phyloP scores from a whole-genome alignment of 2,329 filamentous ascomycete species.

The Talaromyces sp. region DNA sequence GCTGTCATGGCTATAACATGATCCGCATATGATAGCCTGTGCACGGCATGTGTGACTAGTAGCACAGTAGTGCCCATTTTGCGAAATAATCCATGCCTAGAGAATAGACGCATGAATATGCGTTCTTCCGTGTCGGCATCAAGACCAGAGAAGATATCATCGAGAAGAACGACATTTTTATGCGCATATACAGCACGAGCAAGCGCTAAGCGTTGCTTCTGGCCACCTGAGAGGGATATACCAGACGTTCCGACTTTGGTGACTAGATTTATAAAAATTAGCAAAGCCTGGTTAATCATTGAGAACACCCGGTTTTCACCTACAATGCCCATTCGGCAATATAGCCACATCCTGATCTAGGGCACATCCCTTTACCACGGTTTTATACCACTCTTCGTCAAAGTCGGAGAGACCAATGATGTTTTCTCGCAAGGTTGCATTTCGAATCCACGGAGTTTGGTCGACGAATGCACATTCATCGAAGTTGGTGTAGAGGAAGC shows the following conservation, averaged over 20 bases:
- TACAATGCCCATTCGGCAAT: constrained; percentile 49
- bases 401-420: constrained; percentile 31
- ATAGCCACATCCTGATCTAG: constrained; percentile 47
- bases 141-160: constrained; percentile 80
- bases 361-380: constrained; percentile 41
- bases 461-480: constrained; percentile 48
- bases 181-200: constrained; percentile 74
- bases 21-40: constrained; percentile 42
- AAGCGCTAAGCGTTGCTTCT: constrained; percentile 75
- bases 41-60: constrained; percentile 24
- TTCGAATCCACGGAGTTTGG: constrained; percentile 38
- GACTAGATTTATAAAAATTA: constrained; percentile 48
- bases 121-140: constrained; percentile 53
- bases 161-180: constrained; percentile 73
- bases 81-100: constrained; percentile 16
- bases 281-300: constrained; percentile 58
- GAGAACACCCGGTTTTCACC: constrained; percentile 59
- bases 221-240: constrained; percentile 73
- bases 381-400: constrained; percentile 29
- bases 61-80: constrained; percentile 8
- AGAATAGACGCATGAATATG: constrained; percentile 29
- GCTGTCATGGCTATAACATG: constrained; percentile 40
- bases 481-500: constrained; percentile 50
- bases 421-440: constrained; percentile 41
- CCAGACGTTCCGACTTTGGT: constrained; percentile 68